Conservation (phyloP, 1,139 yeast species). For the Yamadazyma membranifaciens region DNA sequence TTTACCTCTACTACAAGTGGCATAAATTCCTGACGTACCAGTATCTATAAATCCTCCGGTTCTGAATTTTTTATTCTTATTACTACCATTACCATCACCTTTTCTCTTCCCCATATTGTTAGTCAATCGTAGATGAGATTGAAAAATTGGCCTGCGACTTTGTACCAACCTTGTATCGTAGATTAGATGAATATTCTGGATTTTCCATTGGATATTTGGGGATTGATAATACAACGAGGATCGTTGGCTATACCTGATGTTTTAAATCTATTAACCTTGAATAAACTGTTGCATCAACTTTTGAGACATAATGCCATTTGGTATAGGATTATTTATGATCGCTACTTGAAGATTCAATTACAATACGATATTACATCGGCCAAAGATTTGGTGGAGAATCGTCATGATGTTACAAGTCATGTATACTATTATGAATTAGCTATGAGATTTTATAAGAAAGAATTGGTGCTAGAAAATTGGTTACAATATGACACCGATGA, state of each 20-base stretch:
- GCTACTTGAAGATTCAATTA: conserved; percentile 14
- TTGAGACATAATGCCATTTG: conserved; percentile 19
- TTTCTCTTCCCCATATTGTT: conserved; percentile 21
- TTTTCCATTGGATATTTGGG: conserved; percentile 21
- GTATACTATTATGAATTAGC: conserved; percentile 7
- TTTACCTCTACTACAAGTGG: conserved; percentile 77
- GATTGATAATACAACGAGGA: conserved; percentile 18
- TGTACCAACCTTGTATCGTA: neutral
- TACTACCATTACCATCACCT: conserved; percentile 16
- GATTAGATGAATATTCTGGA: conserved; percentile 4
- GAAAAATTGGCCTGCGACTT: neutral
- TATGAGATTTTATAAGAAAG: conserved; percentile 13
- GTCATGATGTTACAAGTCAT: conserved; percentile 1
- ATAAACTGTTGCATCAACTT: conserved; percentile 9
- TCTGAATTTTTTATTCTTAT: conserved; percentile 41
- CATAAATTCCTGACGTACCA: conserved; percentile 78
- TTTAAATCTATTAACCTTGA: conserved; percentile 15
- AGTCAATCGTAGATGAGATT: neutral
- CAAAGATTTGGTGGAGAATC: conserved; percentile 1
- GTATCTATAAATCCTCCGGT: conserved; percentile 65
- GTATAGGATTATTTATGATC: conserved; percentile 15
- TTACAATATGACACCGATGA: conserved; percentile 11
- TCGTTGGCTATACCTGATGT: conserved; percentile 21
- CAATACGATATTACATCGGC: conserved; percentile 13
- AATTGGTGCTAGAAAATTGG: conserved; percentile 6